These are phyloP conservation scores for Hypoxylon subgilvum DNA, from an alignment of 495 filamentous ascomycete genomes.

Conservation along the genomic window DNA sequence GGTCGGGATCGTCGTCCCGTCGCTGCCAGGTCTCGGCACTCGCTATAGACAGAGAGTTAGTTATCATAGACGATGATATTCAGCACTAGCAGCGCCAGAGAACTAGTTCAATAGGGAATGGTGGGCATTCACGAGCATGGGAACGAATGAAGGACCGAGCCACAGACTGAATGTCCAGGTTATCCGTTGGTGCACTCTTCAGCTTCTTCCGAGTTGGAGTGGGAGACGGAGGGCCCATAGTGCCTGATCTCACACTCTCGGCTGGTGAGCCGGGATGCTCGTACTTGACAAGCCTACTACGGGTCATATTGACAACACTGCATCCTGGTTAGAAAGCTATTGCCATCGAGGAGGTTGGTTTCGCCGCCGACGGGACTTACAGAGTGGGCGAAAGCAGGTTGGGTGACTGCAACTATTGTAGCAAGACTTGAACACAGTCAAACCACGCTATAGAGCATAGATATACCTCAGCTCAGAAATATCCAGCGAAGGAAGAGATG, in stretches of 20 bases:
- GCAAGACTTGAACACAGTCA: no score
- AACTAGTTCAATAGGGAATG: neutral
- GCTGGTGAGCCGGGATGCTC: constrained; percentile 21
- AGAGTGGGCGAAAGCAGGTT: no score
- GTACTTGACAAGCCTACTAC: constrained; percentile 5
- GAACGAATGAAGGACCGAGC: constrained; percentile 31
- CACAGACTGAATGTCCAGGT: constrained; percentile 17
- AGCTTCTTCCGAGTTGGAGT: constrained; percentile 10
- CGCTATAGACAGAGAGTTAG: constrained; percentile 22
- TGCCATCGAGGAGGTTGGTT: no score
- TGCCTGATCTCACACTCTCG: constrained; percentile 17
- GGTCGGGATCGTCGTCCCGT: constrained; percentile 33
- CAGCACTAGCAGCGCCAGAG: no score
- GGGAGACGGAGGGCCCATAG: constrained; percentile 36
- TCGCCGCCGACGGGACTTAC: no score
- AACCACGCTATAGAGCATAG: neutral
- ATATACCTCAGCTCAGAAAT: neutral
- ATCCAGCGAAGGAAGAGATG: no score
- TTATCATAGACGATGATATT: no score
- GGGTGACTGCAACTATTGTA: no score
- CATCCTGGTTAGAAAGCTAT: neutral
- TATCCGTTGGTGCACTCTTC: constrained; percentile 17
- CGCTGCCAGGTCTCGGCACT: constrained; percentile 37
- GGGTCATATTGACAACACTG: constrained; percentile 9
- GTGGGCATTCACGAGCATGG: constrained; percentile 38